Percentiles rank a stretch among this genome's conserved stretches.
Conservation (phyloP, 1,284 basidiomycete species). For the Cutaneotrichosporon sp. region DNA sequence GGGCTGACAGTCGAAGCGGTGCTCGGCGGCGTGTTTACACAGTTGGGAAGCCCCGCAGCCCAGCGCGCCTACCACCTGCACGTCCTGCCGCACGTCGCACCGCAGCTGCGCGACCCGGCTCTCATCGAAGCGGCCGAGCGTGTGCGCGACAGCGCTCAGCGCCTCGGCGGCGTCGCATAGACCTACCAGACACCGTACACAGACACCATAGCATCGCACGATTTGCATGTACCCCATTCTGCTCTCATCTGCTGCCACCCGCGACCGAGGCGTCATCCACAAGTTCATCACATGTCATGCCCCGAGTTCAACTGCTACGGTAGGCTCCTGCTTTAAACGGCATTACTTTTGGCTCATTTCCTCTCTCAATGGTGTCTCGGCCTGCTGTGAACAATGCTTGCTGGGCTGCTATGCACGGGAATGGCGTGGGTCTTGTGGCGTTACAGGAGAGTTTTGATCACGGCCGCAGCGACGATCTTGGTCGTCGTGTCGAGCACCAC, state of each 20-base stretch:
- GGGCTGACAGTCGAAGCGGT: conserved; percentile 43
- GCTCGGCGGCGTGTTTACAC: conserved; percentile 41
- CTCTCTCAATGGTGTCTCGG: too few species aligned
- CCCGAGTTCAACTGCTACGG: too few species aligned
- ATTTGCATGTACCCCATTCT: too few species aligned
- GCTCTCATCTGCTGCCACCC: background rate
- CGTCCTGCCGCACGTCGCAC: conserved; percentile 34
- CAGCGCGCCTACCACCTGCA: conserved; percentile 45
- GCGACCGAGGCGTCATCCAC: background rate
- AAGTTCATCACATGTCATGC: background rate
- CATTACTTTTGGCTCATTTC: too few species aligned
- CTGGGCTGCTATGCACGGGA: background rate
- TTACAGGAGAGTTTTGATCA: background rate
- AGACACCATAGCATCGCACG: too few species aligned
- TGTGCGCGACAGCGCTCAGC: conserved; percentile 18
- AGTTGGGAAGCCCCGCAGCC: conserved; percentile 44
- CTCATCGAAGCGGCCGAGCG: conserved; percentile 29
- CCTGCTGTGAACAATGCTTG: too few species aligned
- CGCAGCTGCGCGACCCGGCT: conserved; percentile 37
- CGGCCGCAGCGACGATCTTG: background rate
- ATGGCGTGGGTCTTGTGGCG: background rate
- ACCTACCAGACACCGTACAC: background rate
- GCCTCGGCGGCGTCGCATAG: conserved; percentile 6
- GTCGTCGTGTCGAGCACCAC: background rate
- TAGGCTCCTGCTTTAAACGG: too few species aligned